Base-by-base conservation (phyloP, 176 grass and related monocot species). In the Ensete ventricosum region DNA sequence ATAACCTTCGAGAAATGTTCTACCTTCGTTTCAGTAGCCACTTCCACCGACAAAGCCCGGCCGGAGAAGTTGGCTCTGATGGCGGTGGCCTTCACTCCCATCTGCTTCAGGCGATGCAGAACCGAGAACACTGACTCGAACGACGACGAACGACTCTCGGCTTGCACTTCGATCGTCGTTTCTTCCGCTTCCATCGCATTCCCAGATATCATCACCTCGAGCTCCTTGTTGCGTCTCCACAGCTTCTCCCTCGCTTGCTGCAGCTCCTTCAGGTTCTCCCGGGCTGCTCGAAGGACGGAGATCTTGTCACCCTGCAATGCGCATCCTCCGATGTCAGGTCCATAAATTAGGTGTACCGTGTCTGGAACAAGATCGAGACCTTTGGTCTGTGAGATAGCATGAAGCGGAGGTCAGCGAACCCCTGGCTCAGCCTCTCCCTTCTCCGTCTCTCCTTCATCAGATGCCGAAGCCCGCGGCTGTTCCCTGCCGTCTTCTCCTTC, bases 361-460 rank as follows among this genome's bases (percentile, higher is more conserved):
- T 17, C 1, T 19, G 52, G 11, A 24, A 51, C 19, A 64, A 1
- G 19, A 14, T 17, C 3, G 9, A 5, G 14, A 80, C 68, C 78
- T 73, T 73, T 12, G 78, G 53, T 34, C 50, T n/a, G 34, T 14
- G 53, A 14, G 22, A 64, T 8, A 80, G 58, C 43, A 80, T 73
- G 21, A 6, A 11, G 0, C 8, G 69, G 78, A 80, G 78, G 14
- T 80, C 78, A 25, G 69, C 69, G 17, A 64, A 80, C 7, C 78
- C 20, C 57, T 64, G 69, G 48, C 69, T 73, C 9, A 78, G 16
- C 23, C 64, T 53, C 76, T 78, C 76, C 50, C 76, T 78, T 23
- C 76, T 53, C 50, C 20, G 9, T 23, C 62, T 78, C 76, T 78
- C 76, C 62, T 52, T 54, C 76, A 55, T 78, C 63, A 78, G 53